These are phyloP conservation scores for Alectoria sarmentosa DNA, from an alignment of 495 filamentous ascomycete genomes.

Conservation along the genomic window DNA sequence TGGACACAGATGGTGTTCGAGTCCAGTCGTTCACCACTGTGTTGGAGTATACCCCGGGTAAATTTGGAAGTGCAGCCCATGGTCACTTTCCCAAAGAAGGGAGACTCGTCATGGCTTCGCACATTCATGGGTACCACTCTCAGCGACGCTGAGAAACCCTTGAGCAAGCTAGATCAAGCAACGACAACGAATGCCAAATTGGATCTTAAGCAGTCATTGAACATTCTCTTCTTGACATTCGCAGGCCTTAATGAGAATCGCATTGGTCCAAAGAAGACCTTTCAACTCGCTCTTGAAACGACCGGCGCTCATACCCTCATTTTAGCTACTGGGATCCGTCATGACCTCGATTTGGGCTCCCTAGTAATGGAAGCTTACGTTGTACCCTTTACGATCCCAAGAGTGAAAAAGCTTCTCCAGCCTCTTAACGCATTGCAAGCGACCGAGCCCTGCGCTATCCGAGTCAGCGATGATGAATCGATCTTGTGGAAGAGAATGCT, in stretches of 20 bases:
- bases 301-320: conserved; percentile 32
- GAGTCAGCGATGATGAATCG: conserved; percentile 38
- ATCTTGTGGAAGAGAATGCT: conserved; percentile 44
- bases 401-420: conserved; percentile 27
- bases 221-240: conserved; percentile 39
- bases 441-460: conserved; percentile 29
- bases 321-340: conserved; percentile 35
- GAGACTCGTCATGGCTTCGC: conserved; percentile 31
- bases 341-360: conserved; percentile 36
- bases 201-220: conserved; percentile 44
- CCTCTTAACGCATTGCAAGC: conserved; percentile 29
- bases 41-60: conserved; percentile 36
- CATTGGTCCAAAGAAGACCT: background rate
- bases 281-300: conserved; percentile 11
- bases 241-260: conserved; percentile 33
- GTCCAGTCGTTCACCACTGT: conserved; percentile 17
- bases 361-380: conserved; percentile 44
- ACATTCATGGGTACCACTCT: conserved; percentile 28
- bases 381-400: conserved; percentile 34
- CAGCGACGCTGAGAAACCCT: conserved; percentile 35
- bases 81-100: conserved; percentile 29
- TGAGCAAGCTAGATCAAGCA: conserved; percentile 25
- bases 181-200: conserved; percentile 28
- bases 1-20: conserved; percentile 31
- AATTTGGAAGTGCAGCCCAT: conserved; percentile 39